These are phyloP conservation scores for Botryotinia narcissicola DNA, from an alignment of 2,329 filamentous ascomycete genomes.

Conservation along the genomic window DNA sequence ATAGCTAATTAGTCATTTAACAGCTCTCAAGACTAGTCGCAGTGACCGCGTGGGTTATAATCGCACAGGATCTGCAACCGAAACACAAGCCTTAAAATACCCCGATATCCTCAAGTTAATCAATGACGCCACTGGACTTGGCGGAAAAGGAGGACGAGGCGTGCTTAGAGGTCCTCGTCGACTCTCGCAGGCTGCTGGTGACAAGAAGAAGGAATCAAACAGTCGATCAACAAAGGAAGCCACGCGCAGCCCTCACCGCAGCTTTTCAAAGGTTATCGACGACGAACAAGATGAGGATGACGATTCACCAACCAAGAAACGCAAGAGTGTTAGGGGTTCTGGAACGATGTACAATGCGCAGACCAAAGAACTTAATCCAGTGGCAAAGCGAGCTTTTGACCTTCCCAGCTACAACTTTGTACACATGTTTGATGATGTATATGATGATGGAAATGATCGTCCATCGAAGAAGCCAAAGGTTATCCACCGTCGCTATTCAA, in stretches of 20 bases:
- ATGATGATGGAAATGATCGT: background rate
- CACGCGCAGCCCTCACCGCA: background rate
- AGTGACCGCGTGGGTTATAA: background rate
- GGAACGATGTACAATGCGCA: background rate
- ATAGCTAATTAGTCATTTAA: background rate
- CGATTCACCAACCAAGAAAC: background rate
- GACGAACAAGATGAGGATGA: background rate
- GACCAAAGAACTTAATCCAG: background rate
- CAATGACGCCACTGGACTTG: background rate
- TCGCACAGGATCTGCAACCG: constrained; percentile 3
- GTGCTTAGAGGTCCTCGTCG: constrained; percentile 4
- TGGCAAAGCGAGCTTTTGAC: background rate
- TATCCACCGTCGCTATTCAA: background rate
- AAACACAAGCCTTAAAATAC: constrained; percentile 9
- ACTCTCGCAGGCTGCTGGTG: background rate
- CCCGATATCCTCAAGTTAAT: constrained; percentile 1
- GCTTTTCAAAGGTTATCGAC: background rate
- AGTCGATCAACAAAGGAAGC: background rate
- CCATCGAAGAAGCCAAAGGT: background rate
- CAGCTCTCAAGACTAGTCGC: constrained; percentile 9
- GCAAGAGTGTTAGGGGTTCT: background rate
- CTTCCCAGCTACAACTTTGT: background rate
- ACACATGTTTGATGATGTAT: background rate
- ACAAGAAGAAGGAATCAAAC: background rate
- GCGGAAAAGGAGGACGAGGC: constrained; percentile 1